Conservation (phyloP, 1,139 yeast species). For the Ashbya aceris region DNA sequence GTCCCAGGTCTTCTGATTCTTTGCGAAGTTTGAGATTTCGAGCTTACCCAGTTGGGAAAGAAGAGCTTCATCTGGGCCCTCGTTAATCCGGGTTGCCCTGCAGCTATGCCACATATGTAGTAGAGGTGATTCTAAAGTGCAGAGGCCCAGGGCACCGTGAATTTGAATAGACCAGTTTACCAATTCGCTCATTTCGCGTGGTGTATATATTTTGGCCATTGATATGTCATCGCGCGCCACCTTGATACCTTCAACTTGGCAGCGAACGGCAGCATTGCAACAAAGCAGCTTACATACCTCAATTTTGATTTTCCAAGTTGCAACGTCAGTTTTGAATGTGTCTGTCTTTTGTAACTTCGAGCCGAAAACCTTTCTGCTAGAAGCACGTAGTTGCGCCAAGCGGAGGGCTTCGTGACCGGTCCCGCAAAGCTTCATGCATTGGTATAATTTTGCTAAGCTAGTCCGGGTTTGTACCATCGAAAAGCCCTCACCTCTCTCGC, state of each 20-base stretch:
- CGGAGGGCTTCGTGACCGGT: conserved; percentile 54
- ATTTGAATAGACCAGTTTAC: conserved; percentile 63
- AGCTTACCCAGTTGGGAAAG: conserved; percentile 43
- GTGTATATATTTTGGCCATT: conserved; percentile 61
- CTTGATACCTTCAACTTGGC: conserved; percentile 50
- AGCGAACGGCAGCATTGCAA: conserved; percentile 56
- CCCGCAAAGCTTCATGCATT: conserved; percentile 64
- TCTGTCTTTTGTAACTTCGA: conserved; percentile 47
- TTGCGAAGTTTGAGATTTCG: conserved; percentile 6
- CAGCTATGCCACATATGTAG: conserved; percentile 48
- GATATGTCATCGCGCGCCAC: conserved; percentile 52
- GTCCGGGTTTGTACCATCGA: conserved; percentile 61
- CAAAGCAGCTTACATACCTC: conserved; percentile 52
- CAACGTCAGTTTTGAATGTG: conserved; percentile 41
- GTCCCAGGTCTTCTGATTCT: conserved; percentile 7
- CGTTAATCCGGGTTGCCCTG: conserved; percentile 60
- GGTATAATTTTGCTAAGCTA: conserved; percentile 70
- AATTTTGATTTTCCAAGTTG: conserved; percentile 50
- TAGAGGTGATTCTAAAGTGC: conserved; percentile 52
- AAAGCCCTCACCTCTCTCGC: conserved; percentile 52
- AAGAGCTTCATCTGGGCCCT: conserved; percentile 73
- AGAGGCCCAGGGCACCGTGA: conserved; percentile 61
- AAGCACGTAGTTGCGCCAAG: conserved; percentile 47
- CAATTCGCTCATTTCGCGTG: conserved; percentile 45
- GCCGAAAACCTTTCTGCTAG: conserved; percentile 49